Base-by-base conservation (phyloP, 108 stramenopile species). In the Discostella pseudostelligera region DNA sequence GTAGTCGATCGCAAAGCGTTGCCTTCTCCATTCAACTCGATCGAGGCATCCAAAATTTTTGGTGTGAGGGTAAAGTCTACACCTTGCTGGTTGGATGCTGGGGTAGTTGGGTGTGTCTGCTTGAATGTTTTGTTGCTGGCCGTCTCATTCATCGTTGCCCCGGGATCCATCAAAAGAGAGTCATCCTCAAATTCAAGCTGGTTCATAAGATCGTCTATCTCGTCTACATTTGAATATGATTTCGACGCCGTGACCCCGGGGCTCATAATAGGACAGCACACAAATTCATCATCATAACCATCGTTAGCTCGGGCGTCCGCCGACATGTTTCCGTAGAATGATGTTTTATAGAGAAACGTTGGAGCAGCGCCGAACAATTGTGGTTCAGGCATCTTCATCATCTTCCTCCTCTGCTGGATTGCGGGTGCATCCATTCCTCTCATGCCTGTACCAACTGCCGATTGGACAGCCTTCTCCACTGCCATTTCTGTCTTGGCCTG, bases 21-120 rank as follows among this genome's bases (percentile, higher is more conserved):
- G 36, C 83, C 71, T 19, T 57, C 55, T 49, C 83, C 88, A 37
- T 49, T 47, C 28, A 56, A 49, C 29, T 89, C 89, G 21, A 94
- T 59, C n/a, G 54, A 70, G 6, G 25, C 44, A 50, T 91, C 89
- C 24, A 94, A 53, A 10, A 80, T 64, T 55, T 82, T 75, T 1
- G 92, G 92, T 45, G 88, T 69, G 20, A 64, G 28, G 8, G 90
- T 92, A 50, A 84, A 85, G 59, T 92, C 51, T 20, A 44, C 17
- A 22, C 28, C 42, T 47, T 39, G 46, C 24, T 37, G 43, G 53
- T 7, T 0, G 37, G 53, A 32, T 32, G 32, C 32, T 32, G 49
- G 25, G 25, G 21, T 4, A 50, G 46, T 36, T 9, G 4, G 16
- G 32, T 8, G 7, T 28, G 25, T 2, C n/a, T 16, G 0, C 16